A percentile compares a stretch with the other conserved stretches of the same genome.
Evolutionary conservation across 768 basidiomycete species (phyloP).

Genomic region (Thelephora ganbajun): DNA sequence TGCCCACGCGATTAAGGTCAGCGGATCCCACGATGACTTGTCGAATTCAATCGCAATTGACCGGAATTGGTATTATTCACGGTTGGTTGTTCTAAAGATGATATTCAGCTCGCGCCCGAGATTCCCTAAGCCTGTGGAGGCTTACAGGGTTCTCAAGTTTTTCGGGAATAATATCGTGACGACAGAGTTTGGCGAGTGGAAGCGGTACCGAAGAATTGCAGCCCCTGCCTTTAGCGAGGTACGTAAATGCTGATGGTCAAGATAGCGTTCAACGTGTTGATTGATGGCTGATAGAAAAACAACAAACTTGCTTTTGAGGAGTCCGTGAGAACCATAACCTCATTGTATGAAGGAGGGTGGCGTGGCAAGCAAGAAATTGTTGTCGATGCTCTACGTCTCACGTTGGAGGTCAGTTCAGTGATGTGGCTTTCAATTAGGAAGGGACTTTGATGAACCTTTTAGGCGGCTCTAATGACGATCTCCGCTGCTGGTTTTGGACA

Average conservation of each 20-base stretch:
- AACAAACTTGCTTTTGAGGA: conserved; percentile 27
- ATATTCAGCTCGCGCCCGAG: conserved; percentile 31
- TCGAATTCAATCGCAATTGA: no score
- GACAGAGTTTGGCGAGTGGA: conserved; percentile 54
- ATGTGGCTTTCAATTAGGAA: neutral
- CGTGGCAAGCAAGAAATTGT: conserved; percentile 22
- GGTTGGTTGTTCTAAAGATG: conserved; percentile 24
- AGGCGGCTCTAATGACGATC: neutral
- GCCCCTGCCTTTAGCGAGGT: conserved; percentile 59
- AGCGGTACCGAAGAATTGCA: conserved; percentile 45
- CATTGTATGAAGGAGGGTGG: conserved; percentile 32
- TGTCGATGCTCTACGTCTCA: neutral
- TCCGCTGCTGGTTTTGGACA: no score
- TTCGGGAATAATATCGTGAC: conserved; percentile 52
- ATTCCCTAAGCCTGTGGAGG: conserved; percentile 41
- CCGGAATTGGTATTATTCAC: no score
- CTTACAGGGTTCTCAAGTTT: conserved; percentile 31
- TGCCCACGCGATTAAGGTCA: no score
- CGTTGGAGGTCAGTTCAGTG: conserved; percentile 10
- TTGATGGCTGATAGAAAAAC: conserved; percentile 14
- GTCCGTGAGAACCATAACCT: conserved; percentile 17
- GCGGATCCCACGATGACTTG: no score
- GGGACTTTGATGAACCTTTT: no score
- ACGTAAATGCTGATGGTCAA: conserved; percentile 2
- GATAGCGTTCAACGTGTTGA: neutral